A percentile compares a stretch with the other conserved stretches of the same genome.
Evolutionary conservation across 192 early-diverging fungal genomes (phyloP).

Genomic region (Coemansia sp.): DNA sequence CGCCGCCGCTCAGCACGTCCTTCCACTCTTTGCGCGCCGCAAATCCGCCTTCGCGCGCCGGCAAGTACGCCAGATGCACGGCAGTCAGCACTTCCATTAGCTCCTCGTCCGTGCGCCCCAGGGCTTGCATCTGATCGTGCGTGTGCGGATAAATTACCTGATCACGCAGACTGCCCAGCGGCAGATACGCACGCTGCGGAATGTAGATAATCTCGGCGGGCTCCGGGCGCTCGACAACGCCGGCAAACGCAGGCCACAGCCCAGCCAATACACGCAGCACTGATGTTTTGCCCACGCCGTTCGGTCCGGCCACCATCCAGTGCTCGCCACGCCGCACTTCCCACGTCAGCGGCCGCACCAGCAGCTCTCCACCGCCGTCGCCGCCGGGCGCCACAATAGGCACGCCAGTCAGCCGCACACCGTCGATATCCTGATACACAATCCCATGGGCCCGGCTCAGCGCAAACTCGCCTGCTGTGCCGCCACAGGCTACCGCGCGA

Average conservation of each 20-base stretch:
- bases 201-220: constrained; percentile 92
- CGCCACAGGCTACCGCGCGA: not conserved
- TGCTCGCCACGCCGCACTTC: constrained; percentile 88
- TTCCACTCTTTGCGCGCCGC: constrained; percentile 87
- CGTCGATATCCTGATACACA: constrained; percentile 57
- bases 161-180: constrained; percentile 90
- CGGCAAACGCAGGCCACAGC: constrained; percentile 91
- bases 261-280: constrained; percentile 95
- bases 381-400: constrained; percentile 81
- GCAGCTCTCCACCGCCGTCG: constrained; percentile 78
- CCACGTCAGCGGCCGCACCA: constrained; percentile 83
- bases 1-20: constrained; percentile 91
- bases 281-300: constrained; percentile 90
- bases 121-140: constrained; percentile 74
- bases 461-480: constrained; percentile 14
- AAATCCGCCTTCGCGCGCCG: constrained; percentile 86
- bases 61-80: constrained; percentile 81
- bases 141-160: constrained; percentile 98
- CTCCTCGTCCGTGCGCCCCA: constrained; percentile 78
- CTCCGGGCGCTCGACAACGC: constrained; percentile 68
- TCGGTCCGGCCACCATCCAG: constrained; percentile 91
- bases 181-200: constrained; percentile 93
- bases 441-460: constrained; percentile 20
- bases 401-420: constrained; percentile 83
- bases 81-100: constrained; percentile 77